Evolutionary conservation across 352 stramenopile genomes (phyloP), one percentile per base, ranked within the genome.

Genomic region (Pythium rishiriense): DNA sequence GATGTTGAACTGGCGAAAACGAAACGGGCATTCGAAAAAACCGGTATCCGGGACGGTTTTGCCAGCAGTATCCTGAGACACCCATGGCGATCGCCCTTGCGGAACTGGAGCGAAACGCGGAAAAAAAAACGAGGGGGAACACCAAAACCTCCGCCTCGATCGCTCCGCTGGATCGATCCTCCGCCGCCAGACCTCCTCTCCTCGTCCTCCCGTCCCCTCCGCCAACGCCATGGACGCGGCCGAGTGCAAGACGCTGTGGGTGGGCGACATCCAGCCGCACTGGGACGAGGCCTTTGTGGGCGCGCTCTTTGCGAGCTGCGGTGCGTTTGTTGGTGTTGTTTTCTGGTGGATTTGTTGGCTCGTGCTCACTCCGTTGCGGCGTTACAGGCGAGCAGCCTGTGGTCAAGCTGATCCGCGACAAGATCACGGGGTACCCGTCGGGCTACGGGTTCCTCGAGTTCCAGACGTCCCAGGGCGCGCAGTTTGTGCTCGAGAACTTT

Each of bases 381-480:
- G n/a, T 53, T 53, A 17, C 26, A 94, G 84, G 47, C 19, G 88
- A 94, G 60, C 79, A 93, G 68, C 91, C 81, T 8, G 85, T 85
- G 51, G 74, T 97, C 42, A 97, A 97, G 74, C 68, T 97, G 35
- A 97, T 97, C 53, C 87, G 89, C 35, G 90, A 97, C 68, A 96
- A 94, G 60, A 74, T 89, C 42, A 96, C 90, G 67, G 89, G 89
- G 4, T 92, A 94, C 42, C 82, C 88, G 7, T 78, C 88, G 8
- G 91, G 91, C 8, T 98, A 98, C 73, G 88, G 91, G 12, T 98
- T 98, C 67, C 70, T 98, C 12, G 91, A 98, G 69, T 98, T 98
- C 66, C 70, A 78, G 48, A 86, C 84, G 21, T 79, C 91, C 61
- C 79, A 69, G 22, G 89, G 88, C 51, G 91, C 91, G 42, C 82